Percentiles rank a stretch among this genome's conserved stretches.
These are phyloP conservation scores for Cryptosporidium sp. DNA, from an alignment of 169 alveolate genomes.

Conservation along the genomic window DNA sequence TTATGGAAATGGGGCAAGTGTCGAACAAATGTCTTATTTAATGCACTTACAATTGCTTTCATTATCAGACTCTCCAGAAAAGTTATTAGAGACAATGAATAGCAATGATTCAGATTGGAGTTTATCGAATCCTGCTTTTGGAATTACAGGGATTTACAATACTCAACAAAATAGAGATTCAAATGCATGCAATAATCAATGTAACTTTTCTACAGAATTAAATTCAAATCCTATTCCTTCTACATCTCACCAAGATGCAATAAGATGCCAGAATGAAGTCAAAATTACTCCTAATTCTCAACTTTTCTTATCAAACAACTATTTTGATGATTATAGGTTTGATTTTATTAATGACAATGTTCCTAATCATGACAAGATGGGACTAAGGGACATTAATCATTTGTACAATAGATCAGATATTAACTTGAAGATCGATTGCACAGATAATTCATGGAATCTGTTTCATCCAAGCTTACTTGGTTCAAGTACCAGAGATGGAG, in stretches of 20 bases:
- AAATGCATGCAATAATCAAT: neutral
- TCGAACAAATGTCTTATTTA: conserved; percentile 71
- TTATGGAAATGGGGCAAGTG: conserved; percentile 58
- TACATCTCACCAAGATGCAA: conserved; percentile 16
- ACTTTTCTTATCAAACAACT: conserved; percentile 6
- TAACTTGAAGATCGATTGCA: neutral
- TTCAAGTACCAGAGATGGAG: conserved; percentile 4
- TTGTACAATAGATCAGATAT: neutral
- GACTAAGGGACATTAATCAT: conserved; percentile 2
- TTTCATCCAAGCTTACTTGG: conserved; percentile 52
- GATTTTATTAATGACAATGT: conserved; percentile 19
- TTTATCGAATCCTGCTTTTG: conserved; percentile 34
- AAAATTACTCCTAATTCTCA: neutral
- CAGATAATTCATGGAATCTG: conserved; percentile 30
- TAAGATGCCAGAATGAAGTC: conserved; percentile 9
- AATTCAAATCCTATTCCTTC: neutral
- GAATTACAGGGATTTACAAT: conserved; percentile 11
- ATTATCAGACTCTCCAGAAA: conserved; percentile 31
- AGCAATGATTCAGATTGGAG: conserved; percentile 34
- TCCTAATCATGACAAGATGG: conserved; percentile 13
- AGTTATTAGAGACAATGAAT: neutral
- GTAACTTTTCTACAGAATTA: neutral
- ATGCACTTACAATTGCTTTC: conserved; percentile 70
- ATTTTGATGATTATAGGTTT: conserved; percentile 12
- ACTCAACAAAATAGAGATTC: conserved; percentile 21